Conservation (phyloP, 1,284 basidiomycete species). For the Fomes fomentarius region DNA sequence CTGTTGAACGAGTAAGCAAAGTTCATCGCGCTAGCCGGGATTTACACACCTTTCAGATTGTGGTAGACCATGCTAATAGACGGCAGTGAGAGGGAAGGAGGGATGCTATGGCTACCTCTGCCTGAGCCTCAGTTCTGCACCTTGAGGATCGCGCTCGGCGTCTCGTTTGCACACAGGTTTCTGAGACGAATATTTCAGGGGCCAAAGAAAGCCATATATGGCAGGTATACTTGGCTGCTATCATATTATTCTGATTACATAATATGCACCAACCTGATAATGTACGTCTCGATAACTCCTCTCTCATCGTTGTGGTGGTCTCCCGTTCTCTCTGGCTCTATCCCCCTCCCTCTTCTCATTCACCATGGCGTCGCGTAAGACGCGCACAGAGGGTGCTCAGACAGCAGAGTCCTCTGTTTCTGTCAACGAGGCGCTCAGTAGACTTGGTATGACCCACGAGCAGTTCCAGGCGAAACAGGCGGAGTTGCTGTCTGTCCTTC, state of each 20-base stretch:
- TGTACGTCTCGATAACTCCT: background rate
- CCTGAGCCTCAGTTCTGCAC: background rate
- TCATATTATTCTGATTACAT: background rate
- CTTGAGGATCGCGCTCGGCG: no score
- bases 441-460: constrained; percentile 22
- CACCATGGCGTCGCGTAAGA: constrained; percentile 17
- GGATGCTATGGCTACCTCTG: background rate
- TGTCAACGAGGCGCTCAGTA: constrained; percentile 15
- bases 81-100: constrained; percentile 8
- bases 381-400: constrained; percentile 1
- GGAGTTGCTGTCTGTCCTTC: constrained; percentile 17
- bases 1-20: constrained; percentile 43
- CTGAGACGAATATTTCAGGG: background rate
- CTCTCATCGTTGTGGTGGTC: background rate
- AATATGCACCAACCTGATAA: background rate
- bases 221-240: no score
- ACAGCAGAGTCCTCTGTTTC: background rate
- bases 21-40: background rate
- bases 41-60: constrained; percentile 82
- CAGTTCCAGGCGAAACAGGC: constrained; percentile 23
- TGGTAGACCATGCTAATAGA: constrained; percentile 72
- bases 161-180: background rate
- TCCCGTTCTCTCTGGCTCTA: no score
- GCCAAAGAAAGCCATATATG: no score
- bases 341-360: background rate